phyloP scores from a whole-genome alignment of 768 basidiomycete species.

The Hericium alpestre region DNA sequence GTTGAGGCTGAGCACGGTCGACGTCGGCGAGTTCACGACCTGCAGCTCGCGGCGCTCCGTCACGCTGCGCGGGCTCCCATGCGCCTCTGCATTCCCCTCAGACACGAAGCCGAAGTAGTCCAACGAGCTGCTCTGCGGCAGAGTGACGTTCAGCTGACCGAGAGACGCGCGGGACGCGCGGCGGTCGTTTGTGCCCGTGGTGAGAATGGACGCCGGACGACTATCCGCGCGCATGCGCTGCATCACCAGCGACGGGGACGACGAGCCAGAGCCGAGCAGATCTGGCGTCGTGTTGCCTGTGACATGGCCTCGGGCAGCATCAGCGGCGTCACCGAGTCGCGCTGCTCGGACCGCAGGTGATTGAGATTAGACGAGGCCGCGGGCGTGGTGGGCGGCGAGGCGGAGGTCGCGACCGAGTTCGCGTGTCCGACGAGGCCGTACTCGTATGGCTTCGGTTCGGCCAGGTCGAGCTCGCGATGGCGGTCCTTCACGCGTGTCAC shows the following conservation, averaged over 20 bases:
- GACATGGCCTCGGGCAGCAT: not conserved
- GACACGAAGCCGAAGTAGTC: not conserved
- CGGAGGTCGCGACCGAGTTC: not conserved
- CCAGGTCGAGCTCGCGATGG: constrained; percentile 3
- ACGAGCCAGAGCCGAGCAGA: not conserved
- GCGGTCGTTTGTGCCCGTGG: not conserved
- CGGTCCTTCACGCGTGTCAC: constrained; percentile 9
- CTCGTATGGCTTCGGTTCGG: constrained; percentile 11
- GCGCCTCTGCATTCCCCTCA: not conserved
- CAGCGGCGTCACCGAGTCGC: constrained; percentile 2
- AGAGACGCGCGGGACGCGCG: not conserved
- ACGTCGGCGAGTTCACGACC: constrained; percentile 1
- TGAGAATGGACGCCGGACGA: not conserved
- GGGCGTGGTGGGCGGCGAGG: constrained; percentile 1
- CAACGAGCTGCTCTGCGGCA: not conserved
- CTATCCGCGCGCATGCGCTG: not conserved
- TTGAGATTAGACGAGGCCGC: not conserved
- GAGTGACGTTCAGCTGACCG: not conserved
- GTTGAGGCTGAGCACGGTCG: not conserved
- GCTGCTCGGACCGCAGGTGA: not conserved
- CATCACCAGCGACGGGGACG: not conserved
- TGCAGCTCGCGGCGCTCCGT: constrained; percentile 2
- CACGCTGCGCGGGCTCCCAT: not conserved
- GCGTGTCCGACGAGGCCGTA: constrained; percentile 10
- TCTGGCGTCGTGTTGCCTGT: not conserved